A percentile compares a stretch with the other conserved stretches of the same genome.
Evolutionary conservation across 2,329 filamentous ascomycete genomes (phyloP).

Genomic region (Colletotrichum caudatum): DNA sequence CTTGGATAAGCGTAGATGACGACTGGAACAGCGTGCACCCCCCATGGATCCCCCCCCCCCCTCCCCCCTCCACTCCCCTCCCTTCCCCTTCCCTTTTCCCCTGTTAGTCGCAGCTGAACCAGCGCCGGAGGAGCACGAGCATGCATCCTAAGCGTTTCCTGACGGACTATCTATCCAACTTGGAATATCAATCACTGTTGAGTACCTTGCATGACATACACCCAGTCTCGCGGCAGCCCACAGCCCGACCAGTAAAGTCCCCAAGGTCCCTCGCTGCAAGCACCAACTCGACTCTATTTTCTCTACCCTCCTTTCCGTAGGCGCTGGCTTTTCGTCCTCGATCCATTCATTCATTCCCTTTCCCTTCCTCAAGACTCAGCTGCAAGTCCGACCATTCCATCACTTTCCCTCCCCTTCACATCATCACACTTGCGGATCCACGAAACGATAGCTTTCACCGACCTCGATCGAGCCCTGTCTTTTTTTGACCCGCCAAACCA

Average conservation of each 20-base stretch:
- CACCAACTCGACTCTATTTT: slow-evolving; percentile 38
- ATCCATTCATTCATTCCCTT: slow-evolving; percentile 47
- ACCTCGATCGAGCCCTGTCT: slow-evolving; percentile 30
- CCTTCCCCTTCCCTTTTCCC: not conserved
- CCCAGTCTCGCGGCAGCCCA: slow-evolving; percentile 41
- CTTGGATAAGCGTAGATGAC: not conserved
- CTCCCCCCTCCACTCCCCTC: not conserved
- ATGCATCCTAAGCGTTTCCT: slow-evolving; percentile 41
- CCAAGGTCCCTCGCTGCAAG: slow-evolving; percentile 35
- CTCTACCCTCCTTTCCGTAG: slow-evolving; percentile 44
- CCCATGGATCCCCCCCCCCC: slow-evolving; percentile 3
- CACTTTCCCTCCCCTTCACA: slow-evolving; percentile 30
- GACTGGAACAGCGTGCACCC: slow-evolving; percentile 23
- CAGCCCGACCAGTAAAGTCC: slow-evolving; percentile 38
- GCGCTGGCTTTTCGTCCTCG: slow-evolving; percentile 47
- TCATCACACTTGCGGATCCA: slow-evolving; percentile 22
- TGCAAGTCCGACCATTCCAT: slow-evolving; percentile 42
- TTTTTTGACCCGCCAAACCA: slow-evolving; percentile 35
- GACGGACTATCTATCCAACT: slow-evolving; percentile 33
- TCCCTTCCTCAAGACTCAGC: slow-evolving; percentile 36
- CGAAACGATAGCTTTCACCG: slow-evolving; percentile 25
- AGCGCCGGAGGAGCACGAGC: slow-evolving; percentile 40
- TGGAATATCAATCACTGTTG: slow-evolving; percentile 38
- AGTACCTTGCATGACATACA: slow-evolving; percentile 45
- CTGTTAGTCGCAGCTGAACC: slow-evolving; percentile 36